phyloP scores from a whole-genome alignment of 495 filamentous ascomycete genomes.

The Aspergillus kassunensis region DNA sequence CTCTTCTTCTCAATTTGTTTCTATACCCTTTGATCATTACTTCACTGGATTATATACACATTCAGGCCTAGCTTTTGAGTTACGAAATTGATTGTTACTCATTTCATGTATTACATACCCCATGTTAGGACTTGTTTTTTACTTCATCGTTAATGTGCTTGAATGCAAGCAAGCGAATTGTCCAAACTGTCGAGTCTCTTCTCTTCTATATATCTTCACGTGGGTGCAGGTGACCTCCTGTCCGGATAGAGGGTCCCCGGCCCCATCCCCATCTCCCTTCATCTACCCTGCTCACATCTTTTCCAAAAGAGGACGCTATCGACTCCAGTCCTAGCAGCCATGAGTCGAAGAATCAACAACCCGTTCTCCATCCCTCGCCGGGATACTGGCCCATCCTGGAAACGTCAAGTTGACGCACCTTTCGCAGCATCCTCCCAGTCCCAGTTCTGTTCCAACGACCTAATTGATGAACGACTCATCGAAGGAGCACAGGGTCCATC shows the following conservation, averaged over 20 bases:
- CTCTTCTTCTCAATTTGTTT: not conserved
- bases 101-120: not conserved
- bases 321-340: not conserved
- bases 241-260: not conserved
- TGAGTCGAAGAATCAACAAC: not conserved
- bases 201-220: not conserved
- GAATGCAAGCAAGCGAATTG: no score
- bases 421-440: not conserved
- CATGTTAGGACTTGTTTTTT: not conserved
- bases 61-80: not conserved
- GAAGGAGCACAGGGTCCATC: constrained; percentile 22
- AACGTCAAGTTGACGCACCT: constrained; percentile 1
- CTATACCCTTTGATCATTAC: constrained; percentile 1
- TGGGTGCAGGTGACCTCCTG: constrained; percentile 5
- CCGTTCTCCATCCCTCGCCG: constrained; percentile 1
- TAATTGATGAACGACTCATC: constrained; percentile 27
- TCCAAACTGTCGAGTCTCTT: not conserved
- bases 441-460: not conserved
- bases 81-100: not conserved
- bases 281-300: no score
- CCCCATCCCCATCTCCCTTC: not conserved
- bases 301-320: no score
- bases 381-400: not conserved
- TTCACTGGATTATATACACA: not conserved
- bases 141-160: not conserved